Evolutionary conservation across 2,329 filamentous ascomycete species (phyloP).

Genomic region (Hortaea werneckii): DNA sequence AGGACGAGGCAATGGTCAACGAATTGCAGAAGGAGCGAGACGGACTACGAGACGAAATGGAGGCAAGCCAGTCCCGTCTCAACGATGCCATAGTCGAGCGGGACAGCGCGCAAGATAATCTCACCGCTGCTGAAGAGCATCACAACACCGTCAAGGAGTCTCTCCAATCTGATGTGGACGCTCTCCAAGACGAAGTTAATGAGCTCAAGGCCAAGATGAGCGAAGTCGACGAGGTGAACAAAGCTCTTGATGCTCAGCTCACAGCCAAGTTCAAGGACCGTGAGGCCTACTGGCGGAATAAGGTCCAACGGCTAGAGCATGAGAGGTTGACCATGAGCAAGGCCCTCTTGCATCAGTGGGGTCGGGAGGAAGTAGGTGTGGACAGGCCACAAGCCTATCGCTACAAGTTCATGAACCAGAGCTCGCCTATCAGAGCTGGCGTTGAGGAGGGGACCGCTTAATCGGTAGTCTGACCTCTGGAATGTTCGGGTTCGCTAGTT

Average conservation of each 20-base stretch:
- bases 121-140: constrained; percentile 3
- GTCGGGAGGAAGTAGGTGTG: constrained; percentile 41
- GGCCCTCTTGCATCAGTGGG: constrained; percentile 73
- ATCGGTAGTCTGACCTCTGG: too few species aligned
- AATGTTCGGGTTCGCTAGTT: too few species aligned
- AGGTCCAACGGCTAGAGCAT: constrained; percentile 15
- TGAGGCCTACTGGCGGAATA: constrained; percentile 15
- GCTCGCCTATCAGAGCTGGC: not conserved
- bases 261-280: constrained; percentile 12
- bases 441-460: too few species aligned
- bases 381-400: constrained; percentile 23
- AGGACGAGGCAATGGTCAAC: constrained; percentile 5
- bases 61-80: constrained; percentile 14
- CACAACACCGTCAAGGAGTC: not conserved
- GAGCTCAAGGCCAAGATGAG: not conserved
- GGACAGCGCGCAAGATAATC: constrained; percentile 15
- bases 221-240: constrained; percentile 8
- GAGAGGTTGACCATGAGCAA: constrained; percentile 25
- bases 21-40: not conserved
- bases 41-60: constrained; percentile 10
- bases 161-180: not conserved
- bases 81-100: constrained; percentile 19
- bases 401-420: constrained; percentile 19
- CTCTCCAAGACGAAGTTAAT: not conserved
- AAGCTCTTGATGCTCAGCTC: constrained; percentile 14